phyloP scores from a whole-genome alignment of 2,329 filamentous ascomycete genomes.

The Fusarium domesticum region DNA sequence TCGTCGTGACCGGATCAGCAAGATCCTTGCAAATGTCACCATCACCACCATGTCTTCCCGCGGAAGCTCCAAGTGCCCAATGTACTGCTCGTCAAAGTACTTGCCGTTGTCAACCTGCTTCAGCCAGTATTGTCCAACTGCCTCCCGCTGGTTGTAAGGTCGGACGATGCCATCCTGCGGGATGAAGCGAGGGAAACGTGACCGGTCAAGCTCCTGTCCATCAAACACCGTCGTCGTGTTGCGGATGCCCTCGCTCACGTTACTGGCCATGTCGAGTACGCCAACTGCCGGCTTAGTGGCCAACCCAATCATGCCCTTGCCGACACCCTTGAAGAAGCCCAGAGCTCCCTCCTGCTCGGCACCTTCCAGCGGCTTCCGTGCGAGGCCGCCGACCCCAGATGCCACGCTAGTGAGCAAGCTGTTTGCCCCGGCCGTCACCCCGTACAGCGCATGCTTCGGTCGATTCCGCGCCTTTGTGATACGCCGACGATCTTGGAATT shows the following conservation, averaged over 20 bases:
- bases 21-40: conserved; percentile 82
- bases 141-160: conserved; percentile 91
- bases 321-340: conserved; percentile 96
- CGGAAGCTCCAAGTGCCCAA: conserved; percentile 90
- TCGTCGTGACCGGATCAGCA: conserved; percentile 84
- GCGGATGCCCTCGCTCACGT: conserved; percentile 93
- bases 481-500: conserved; percentile 93
- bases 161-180: conserved; percentile 89
- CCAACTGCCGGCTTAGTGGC: conserved; percentile 97
- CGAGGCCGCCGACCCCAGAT: conserved; percentile 89
- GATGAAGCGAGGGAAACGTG: conserved; percentile 90
- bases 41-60: conserved; percentile 86
- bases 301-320: conserved; percentile 90
- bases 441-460: conserved; percentile 95
- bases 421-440: conserved; percentile 92
- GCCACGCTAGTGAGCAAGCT: conserved; percentile 90
- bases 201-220: conserved; percentile 87
- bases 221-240: conserved; percentile 99
- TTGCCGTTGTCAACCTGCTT: conserved; percentile 97
- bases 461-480: conserved; percentile 91
- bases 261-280: conserved; percentile 93
- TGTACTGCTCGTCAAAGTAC: conserved; percentile 97
- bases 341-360: conserved; percentile 92
- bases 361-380: conserved; percentile 89
- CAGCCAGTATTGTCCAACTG: conserved; percentile 95